These are phyloP conservation scores for Metarhizium brunneum DNA, from an alignment of 2,329 filamentous ascomycete genomes.

Conservation along the genomic window DNA sequence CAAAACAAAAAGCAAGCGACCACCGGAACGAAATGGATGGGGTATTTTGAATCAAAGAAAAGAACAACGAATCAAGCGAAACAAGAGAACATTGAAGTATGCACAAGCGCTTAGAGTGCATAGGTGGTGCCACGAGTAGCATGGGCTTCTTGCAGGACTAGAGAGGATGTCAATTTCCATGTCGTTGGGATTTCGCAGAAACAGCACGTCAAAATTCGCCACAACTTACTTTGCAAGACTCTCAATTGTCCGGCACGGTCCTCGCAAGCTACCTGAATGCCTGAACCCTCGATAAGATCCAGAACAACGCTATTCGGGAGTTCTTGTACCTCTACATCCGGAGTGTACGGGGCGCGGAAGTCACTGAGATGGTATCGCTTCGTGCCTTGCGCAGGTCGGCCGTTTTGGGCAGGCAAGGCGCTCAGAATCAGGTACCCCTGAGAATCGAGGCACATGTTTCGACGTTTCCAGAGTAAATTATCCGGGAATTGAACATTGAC, in stretches of 20 bases:
- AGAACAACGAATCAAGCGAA: not conserved
- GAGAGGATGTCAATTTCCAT: not conserved
- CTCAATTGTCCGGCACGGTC: constrained; percentile 48
- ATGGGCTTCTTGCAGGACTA: constrained; percentile 28
- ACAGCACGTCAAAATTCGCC: not conserved
- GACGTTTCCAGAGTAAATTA: constrained; percentile 90
- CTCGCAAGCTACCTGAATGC: constrained; percentile 54
- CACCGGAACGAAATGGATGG: not conserved
- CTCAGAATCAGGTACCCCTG: constrained; percentile 77
- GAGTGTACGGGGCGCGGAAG: constrained; percentile 68
- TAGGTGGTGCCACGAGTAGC: constrained; percentile 21
- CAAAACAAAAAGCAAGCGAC: not conserved
- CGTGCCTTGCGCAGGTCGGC: constrained; percentile 33
- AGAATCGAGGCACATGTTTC: constrained; percentile 77
- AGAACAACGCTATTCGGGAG: constrained; percentile 73
- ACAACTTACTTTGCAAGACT: constrained; percentile 42
- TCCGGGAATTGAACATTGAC: constrained; percentile 97
- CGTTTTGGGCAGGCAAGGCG: constrained; percentile 45
- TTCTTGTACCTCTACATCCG: constrained; percentile 87
- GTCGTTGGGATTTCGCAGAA: not conserved
- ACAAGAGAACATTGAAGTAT: not conserved
- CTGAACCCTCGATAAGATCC: constrained; percentile 51
- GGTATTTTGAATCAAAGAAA: not conserved
- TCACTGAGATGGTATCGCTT: constrained; percentile 83
- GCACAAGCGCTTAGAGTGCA: constrained; percentile 16